phyloP scores from a whole-genome alignment of 2,329 filamentous ascomycete genomes.

The Ilyonectria destructans region DNA sequence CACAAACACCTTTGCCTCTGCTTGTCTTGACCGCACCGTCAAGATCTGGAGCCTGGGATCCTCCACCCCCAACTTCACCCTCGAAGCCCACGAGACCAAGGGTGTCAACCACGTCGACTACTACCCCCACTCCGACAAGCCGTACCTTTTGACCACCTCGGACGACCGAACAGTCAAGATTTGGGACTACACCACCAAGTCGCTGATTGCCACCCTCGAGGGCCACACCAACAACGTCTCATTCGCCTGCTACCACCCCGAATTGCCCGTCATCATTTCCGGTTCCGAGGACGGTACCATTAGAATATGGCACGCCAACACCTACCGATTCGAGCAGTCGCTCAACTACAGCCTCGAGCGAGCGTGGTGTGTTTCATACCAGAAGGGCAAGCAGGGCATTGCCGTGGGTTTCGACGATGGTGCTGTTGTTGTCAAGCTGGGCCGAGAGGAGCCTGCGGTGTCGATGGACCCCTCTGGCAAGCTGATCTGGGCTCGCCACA shows the following conservation, averaged over 20 bases:
- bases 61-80: constrained; percentile 93
- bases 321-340: constrained; percentile 95
- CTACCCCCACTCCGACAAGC: constrained; percentile 81
- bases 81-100: constrained; percentile 97
- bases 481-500: constrained; percentile 95
- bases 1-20: constrained; percentile 91
- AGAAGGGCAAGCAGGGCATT: constrained; percentile 93
- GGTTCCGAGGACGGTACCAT: constrained; percentile 98
- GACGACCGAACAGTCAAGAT: constrained; percentile 98
- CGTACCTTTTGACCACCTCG: constrained; percentile 94
- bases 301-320: constrained; percentile 99
- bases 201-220: constrained; percentile 94
- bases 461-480: constrained; percentile 98
- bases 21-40: constrained; percentile 95
- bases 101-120: constrained; percentile 99
- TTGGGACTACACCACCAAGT: constrained; percentile 99
- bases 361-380: constrained; percentile 97
- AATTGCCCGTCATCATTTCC: constrained; percentile 96
- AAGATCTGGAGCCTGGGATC: constrained; percentile 99
- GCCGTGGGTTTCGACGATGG: constrained; percentile 98
- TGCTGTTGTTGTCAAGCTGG: constrained; percentile 97
- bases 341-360: constrained; percentile 96
- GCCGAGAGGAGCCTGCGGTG: constrained; percentile 95
- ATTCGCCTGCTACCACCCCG: constrained; percentile 97
- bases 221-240: constrained; percentile 98